Percentiles rank a stretch among this genome's conserved stretches.
Conservation (phyloP, 2,329 filamentous ascomycete species). For the Bipolaris zeicola region DNA sequence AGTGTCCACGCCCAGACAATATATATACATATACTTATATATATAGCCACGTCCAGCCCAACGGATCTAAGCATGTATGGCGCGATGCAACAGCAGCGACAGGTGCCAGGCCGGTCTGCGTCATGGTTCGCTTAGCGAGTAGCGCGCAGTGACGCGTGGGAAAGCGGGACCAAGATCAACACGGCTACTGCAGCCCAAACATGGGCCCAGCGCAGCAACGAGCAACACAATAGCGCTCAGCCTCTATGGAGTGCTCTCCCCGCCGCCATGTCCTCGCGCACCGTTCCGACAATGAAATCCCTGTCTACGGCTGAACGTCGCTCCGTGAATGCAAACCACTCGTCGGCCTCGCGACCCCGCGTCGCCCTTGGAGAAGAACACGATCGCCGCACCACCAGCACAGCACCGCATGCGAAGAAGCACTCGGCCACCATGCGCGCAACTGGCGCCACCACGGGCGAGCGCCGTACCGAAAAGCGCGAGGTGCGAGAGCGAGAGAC, state of each 20-base stretch:
- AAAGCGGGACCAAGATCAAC: slow-evolving; percentile 25
- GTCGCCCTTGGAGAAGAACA: slow-evolving; percentile 44
- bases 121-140: slow-evolving; percentile 21
- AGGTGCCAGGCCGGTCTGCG: slow-evolving; percentile 12
- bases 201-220: slow-evolving; percentile 23
- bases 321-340: slow-evolving; percentile 38
- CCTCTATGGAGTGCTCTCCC: slow-evolving; percentile 33
- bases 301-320: slow-evolving; percentile 40
- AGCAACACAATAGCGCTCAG: slow-evolving; percentile 21
- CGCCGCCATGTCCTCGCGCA: slow-evolving; percentile 43
- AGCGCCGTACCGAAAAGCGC: slow-evolving; percentile 44
- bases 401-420: slow-evolving; percentile 38
- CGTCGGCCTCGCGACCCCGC: slow-evolving; percentile 46
- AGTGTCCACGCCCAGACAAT: not conserved
- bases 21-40: not conserved
- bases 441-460: slow-evolving; percentile 23
- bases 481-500: slow-evolving; percentile 46
- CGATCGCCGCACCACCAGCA: slow-evolving; percentile 29
- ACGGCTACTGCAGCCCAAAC: slow-evolving; percentile 27
- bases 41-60: too few relatives aligned
- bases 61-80: too few relatives aligned
- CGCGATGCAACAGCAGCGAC: not conserved
- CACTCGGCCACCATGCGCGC: slow-evolving; percentile 30
- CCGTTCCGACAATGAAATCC: slow-evolving; percentile 37
- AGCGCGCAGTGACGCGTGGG: slow-evolving; percentile 22